phyloP scores from a whole-genome alignment of 345 rosid genomes.

The Citrus unshiu region DNA sequence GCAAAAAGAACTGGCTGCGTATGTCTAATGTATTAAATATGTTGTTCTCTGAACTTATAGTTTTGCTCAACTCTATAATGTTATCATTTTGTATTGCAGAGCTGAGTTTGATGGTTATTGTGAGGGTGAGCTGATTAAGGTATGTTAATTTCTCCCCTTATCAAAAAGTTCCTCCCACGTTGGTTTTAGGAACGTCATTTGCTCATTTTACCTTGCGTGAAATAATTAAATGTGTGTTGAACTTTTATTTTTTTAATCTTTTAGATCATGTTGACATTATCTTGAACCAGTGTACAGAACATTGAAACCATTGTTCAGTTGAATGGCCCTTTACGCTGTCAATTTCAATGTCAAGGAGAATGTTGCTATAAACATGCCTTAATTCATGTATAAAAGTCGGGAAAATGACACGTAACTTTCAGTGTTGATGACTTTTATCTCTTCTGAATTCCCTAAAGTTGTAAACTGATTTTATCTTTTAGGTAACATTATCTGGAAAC shows the following conservation, averaged over 20 bases:
- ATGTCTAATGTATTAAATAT: constrained; percentile 23
- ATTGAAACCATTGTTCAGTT: neutral
- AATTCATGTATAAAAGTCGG: neutral
- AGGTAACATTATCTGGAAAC: constrained; percentile 88
- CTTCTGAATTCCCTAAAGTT: neutral
- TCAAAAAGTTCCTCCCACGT: neutral
- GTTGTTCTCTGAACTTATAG: neutral
- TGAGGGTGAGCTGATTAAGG: constrained; percentile 95
- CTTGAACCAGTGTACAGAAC: neutral
- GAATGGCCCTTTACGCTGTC: neutral
- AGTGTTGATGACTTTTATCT: neutral
- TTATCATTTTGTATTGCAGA: constrained; percentile 41
- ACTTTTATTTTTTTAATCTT: neutral
- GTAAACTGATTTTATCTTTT: constrained; percentile 3
- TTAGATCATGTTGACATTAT: neutral
- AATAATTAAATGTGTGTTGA: neutral
- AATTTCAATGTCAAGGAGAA: neutral
- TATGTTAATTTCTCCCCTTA: constrained; percentile 14
- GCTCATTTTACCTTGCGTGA: neutral
- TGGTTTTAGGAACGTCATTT: neutral
- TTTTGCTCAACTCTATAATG: constrained; percentile 15
- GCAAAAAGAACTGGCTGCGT: constrained; percentile 89
- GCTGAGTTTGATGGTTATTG: constrained; percentile 97
- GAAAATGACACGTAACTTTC: neutral
- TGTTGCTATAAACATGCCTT: neutral